Evolutionary conservation across 345 rosid genomes (phyloP).

Genomic region (Salix viminalis): DNA sequence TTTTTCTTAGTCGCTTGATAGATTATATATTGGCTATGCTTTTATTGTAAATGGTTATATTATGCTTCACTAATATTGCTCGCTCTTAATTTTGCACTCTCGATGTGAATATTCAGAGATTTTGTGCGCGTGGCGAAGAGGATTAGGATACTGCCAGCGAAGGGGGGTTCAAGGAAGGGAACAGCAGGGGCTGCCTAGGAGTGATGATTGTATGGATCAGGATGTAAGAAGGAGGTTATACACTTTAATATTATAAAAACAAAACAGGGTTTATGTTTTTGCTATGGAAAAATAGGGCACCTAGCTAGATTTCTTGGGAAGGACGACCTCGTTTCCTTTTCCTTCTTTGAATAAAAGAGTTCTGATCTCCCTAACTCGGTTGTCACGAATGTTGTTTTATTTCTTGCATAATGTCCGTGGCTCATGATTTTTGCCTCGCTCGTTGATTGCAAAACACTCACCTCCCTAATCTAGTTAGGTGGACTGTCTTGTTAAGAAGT

Average conservation of each 20-base stretch:
- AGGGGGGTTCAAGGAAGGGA: constrained; percentile 49
- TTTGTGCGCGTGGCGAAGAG: constrained; percentile 89
- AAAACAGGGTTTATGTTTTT: neutral
- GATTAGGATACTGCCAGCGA: constrained; percentile 77
- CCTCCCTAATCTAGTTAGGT: too few species aligned
- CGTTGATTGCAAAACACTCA: too few species aligned
- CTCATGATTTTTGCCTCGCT: too few species aligned
- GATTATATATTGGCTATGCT: neutral
- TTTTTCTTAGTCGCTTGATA: neutral
- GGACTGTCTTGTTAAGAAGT: neutral
- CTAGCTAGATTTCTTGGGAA: neutral
- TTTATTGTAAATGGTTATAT: too few species aligned
- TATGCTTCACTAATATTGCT: neutral
- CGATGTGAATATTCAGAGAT: constrained; percentile 44
- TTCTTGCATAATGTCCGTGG: neutral
- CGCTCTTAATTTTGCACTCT: neutral
- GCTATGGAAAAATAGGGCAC: neutral
- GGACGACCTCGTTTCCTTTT: neutral
- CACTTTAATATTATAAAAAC: neutral
- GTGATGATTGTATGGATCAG: neutral
- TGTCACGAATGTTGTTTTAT: neutral
- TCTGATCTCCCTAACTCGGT: too few species aligned
- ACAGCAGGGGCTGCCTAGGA: constrained; percentile 24
- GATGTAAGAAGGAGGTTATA: neutral
- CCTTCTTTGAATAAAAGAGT: neutral